Percentiles rank a stretch among this genome's conserved stretches.
Conservation (phyloP, 148 eudicot species). For the Camellia japonica region DNA sequence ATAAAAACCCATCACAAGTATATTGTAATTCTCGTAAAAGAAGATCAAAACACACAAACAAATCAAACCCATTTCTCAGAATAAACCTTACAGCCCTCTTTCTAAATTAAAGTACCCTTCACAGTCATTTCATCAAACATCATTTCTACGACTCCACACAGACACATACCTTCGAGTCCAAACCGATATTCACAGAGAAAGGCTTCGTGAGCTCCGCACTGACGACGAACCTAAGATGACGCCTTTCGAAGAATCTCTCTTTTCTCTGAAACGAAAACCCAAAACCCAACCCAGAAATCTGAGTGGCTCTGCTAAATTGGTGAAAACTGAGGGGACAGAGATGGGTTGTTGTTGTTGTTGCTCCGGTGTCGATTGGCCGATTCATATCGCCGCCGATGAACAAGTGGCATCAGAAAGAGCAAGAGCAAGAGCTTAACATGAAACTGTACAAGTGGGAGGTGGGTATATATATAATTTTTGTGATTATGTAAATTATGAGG, state of each 20-base stretch:
- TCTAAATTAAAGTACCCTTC: background rate
- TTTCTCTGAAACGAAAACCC: slow-evolving; percentile 29
- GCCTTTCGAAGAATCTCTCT: slow-evolving; percentile 15
- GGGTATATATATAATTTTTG: no score
- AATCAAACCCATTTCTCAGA: slow-evolving; percentile 1
- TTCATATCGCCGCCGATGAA: slow-evolving; percentile 34
- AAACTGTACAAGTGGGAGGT: slow-evolving; percentile 10
- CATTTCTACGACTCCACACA: background rate
- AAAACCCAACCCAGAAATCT: slow-evolving; percentile 14
- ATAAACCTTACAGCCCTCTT: background rate
- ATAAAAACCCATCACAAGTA: background rate
- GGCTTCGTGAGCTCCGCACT: slow-evolving; percentile 51
- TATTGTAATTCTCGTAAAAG: background rate
- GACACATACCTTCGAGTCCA: slow-evolving; percentile 56
- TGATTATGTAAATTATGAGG: no score
- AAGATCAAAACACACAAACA: background rate
- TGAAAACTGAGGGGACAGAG: slow-evolving; percentile 15
- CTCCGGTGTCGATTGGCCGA: slow-evolving; percentile 10
- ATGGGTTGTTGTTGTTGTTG: background rate
- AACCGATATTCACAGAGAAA: slow-evolving; percentile 45
- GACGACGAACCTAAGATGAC: slow-evolving; percentile 45
- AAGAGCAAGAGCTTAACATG: slow-evolving; percentile 21
- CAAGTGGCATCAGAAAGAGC: slow-evolving; percentile 23
- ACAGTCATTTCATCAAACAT: slow-evolving; percentile 10
- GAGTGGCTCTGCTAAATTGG: background rate